Percentiles rank a stretch among this genome's conserved stretches.
These are phyloP conservation scores for Cercophora samala DNA, from an alignment of 495 filamentous ascomycete genomes.

Conservation along the genomic window DNA sequence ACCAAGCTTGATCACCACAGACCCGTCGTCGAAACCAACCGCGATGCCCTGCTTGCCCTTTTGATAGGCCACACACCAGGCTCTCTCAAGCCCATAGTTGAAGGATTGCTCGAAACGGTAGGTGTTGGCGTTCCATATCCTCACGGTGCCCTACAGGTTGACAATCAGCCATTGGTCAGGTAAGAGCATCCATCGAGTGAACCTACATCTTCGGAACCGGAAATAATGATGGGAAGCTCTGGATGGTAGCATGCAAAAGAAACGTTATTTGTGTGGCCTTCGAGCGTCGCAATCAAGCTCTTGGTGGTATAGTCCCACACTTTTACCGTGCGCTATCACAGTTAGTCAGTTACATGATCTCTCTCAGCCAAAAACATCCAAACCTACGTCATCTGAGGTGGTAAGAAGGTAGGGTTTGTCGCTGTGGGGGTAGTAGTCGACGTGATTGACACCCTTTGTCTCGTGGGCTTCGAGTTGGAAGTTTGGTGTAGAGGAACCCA, in stretches of 20 bases:
- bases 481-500: conserved; percentile 85
- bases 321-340: conserved; percentile 69
- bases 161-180: neutral
- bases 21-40: conserved; percentile 96
- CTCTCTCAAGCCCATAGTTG: conserved; percentile 90
- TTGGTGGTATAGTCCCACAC: conserved; percentile 99
- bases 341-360: neutral
- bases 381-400: conserved; percentile 74
- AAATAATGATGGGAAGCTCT: conserved; percentile 94
- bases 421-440: conserved; percentile 94
- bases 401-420: conserved; percentile 98
- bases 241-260: conserved; percentile 98
- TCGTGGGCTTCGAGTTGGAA: conserved; percentile 97
- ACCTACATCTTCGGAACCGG: conserved; percentile 83
- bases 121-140: conserved; percentile 98
- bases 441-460: conserved; percentile 95
- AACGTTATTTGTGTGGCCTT: conserved; percentile 98
- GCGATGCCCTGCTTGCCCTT: conserved; percentile 89
- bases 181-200: neutral
- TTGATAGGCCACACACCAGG: conserved; percentile 97
- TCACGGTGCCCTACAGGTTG: conserved; percentile 65
- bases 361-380: neutral
- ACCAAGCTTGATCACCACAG: conserved; percentile 95
- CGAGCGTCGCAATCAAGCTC: conserved; percentile 90
- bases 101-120: conserved; percentile 93